Evolutionary conservation across 805 yeast genomes (phyloP), one percentile per base, ranked within the genome.

Genomic region (Wickerhamomyces strasburgensis): DNA sequence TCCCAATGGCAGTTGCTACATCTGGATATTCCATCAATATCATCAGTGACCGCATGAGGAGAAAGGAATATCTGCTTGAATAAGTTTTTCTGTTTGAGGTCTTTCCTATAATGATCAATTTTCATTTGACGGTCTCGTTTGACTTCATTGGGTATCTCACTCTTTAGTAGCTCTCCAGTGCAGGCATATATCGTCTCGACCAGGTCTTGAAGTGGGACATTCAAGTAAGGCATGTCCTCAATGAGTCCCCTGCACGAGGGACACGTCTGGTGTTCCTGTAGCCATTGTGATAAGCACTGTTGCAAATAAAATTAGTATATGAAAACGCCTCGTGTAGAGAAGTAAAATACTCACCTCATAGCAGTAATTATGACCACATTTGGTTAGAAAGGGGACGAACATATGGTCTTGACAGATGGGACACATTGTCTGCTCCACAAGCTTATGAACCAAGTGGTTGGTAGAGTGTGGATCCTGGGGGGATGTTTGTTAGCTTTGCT

Each of bases 1-100:
- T 84, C 90, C 90, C 90, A 84, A 50, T 79, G 87, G 54, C 93
- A 84, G 39, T 75, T 72, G 6, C 83, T 74, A 51, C 93, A 84
- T 37, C 90, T 60, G 0, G 83, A 75, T 8, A 83, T 84, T 3
- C 88, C 88, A 49, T 84, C 90, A 19, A 75, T 74, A 19, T 62
- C 64, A 49, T 80, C 88, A 1, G 79, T 62, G 3, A 77, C 56
- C 0, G 81, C 78, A 13, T 67, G 57, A 3, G 76, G 73, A 14
- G 68, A 52, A n/a, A 65, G 60, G 55, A 81, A 80, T 3, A 70
- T 52, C 24, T 67, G 69, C 3, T 69, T 70, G 57, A 75, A 81
- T 29, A 78, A 53, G 3, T 48, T 52, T 23, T 63, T 53, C 3
- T 58, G 57, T 17, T 57, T 47, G 3, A 50, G 33, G 44, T 76